Evolutionary conservation across 2,329 filamentous ascomycete genomes (phyloP).

Genomic region (Beauveria scarabaeidicola): DNA sequence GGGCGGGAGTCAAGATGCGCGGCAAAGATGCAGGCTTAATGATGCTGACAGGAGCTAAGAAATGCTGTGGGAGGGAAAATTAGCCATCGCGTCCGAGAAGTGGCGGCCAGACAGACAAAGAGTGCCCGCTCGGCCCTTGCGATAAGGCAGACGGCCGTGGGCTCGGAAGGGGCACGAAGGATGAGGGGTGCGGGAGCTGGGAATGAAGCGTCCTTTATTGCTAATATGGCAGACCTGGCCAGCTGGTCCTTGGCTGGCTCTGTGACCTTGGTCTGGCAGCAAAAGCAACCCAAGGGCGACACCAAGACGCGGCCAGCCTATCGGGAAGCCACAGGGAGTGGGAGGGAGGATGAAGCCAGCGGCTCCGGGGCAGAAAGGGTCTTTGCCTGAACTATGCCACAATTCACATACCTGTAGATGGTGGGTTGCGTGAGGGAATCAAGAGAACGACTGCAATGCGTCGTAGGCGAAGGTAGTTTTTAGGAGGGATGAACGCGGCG

Average conservation of each 20-base stretch:
- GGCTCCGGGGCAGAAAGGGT: not conserved
- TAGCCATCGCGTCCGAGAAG: not conserved
- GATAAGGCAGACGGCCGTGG: not conserved
- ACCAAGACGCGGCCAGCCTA: conserved; percentile 1
- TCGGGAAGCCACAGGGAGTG: not conserved
- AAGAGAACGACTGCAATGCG: not conserved
- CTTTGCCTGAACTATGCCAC: not conserved
- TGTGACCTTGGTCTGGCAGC: not conserved
- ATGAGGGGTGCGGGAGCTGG: not conserved
- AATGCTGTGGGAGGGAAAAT: not conserved
- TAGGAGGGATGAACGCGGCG: not conserved
- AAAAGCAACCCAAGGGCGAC: conserved; percentile 5
- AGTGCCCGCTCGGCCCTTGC: conserved; percentile 1
- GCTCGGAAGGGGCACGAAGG: not conserved
- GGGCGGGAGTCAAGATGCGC: not conserved
- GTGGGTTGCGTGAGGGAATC: not conserved
- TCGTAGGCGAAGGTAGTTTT: not conserved
- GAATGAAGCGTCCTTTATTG: not conserved
- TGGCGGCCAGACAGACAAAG: not conserved
- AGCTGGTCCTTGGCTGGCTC: not conserved
- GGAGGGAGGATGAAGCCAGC: not conserved
- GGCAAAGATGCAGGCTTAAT: conserved; percentile 2
- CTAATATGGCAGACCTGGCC: not conserved
- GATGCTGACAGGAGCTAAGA: not conserved
- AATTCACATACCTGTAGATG: conserved; percentile 7